Evolutionary conservation across 139 green algal genomes (phyloP).

Genomic region (Tetradesmus obliquus): DNA sequence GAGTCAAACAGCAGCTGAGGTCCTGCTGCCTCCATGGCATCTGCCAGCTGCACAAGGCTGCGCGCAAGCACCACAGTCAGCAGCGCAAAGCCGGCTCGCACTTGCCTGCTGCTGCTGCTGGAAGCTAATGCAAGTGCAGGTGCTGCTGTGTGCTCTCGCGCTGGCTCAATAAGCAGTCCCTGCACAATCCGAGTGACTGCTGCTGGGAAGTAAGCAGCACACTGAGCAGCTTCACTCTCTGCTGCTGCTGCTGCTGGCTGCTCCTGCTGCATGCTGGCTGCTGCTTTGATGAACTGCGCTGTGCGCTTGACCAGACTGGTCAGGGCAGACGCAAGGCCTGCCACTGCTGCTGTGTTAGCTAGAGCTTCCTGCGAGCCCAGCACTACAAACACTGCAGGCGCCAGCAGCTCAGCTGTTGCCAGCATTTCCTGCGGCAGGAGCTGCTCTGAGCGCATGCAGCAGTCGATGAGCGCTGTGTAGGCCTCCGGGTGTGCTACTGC

Average conservation of each 20-base stretch:
- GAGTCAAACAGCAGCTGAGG: background rate
- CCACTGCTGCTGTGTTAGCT: background rate
- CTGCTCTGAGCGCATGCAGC: background rate
- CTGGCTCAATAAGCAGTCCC: background rate
- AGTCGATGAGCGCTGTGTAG: background rate
- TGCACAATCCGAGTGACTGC: background rate
- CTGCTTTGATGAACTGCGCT: background rate
- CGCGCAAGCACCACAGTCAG: background rate
- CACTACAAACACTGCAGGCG: background rate
- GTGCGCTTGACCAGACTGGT: background rate
- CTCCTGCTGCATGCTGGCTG: too few species aligned
- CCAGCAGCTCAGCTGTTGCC: background rate
- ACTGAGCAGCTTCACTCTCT: background rate
- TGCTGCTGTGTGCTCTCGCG: background rate
- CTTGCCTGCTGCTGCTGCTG: background rate
- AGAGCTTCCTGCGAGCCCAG: background rate
- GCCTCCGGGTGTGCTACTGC: background rate
- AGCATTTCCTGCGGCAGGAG: background rate
- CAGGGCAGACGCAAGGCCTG: background rate
- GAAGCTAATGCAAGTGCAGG: background rate
- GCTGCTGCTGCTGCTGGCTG: background rate
- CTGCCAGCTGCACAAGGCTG: background rate
- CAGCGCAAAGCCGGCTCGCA: background rate
- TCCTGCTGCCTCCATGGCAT: background rate
- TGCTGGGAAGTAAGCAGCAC: background rate